Base-by-base conservation (phyloP, 495 filamentous ascomycete species). In the Melanomma pulvis-pyrius region DNA sequence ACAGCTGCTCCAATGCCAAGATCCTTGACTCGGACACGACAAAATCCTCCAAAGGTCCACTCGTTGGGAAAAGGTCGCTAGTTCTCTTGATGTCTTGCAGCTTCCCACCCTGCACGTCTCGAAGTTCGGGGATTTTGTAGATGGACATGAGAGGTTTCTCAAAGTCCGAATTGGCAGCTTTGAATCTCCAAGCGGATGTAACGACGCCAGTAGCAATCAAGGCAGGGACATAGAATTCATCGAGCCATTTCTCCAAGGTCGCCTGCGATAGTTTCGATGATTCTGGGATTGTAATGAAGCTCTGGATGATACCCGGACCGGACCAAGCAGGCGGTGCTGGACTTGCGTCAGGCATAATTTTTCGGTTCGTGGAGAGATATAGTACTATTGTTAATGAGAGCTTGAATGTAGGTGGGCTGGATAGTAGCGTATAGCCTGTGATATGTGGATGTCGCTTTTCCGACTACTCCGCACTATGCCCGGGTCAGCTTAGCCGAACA, bases 191-290 rank as follows among this genome's bases (percentile, higher is more conserved):
- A 12, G 71, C 69, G 1, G 60, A 68, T 1, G 47, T 53, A 41
- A 74, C 57, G 12, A 52, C 56, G 2, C 63, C 66, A 4, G 74
- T 73, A 11, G 52, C 55, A 28, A 77, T 29, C 26, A 77, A 30
- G 13, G 69, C 70, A 0, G 73, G 75, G 32, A 77, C 65, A 53
- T 75, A 72, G 9, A 67, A 63, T 9, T 74, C 56, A 15, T 75
- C 68, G 57, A 71, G 71, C 75, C 75, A 77, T 50, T 65, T 69
- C 15, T 56, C 34, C 6, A 75, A 63, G 22, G 52, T 61, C 17
- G 57, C 60, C 17, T 61, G 50, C n/a, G 67, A 53, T 41, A 73
- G 13, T 17, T 51, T 25, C 8, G 71, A 69, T 1, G 36, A 41
- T 17, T 56, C 11, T 13, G 29, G 49, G 7, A 62, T 22, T 19